phyloP scores from a whole-genome alignment of 371 early-diverging fungal genomes.

The Saksenaea oblongispora region DNA sequence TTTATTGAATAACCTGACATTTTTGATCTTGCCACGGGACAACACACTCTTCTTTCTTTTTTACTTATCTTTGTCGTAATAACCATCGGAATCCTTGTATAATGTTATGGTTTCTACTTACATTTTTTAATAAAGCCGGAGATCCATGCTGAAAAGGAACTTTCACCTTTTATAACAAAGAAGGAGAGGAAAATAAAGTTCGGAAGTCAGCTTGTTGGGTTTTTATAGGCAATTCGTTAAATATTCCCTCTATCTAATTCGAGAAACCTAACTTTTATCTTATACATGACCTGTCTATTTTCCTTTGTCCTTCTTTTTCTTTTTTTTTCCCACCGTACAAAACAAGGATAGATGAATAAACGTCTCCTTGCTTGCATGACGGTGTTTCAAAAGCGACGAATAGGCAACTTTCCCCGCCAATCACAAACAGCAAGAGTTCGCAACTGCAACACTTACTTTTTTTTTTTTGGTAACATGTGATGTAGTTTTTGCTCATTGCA shows the following conservation, averaged over 20 bases:
- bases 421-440: background rate
- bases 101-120: too few species aligned
- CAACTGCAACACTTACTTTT: background rate
- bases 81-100: too few species aligned
- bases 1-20: too few species aligned
- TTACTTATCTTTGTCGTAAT: too few species aligned
- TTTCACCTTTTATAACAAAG: background rate
- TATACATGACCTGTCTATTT: too few species aligned
- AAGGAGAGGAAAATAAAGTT: constrained; percentile 2
- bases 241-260: too few species aligned
- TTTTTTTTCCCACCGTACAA: background rate
- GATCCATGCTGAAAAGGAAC: background rate
- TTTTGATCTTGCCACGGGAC: too few species aligned
- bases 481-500: background rate
- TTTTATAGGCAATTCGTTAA: too few species aligned
- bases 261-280: too few species aligned
- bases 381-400: background rate
- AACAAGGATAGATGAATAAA: background rate
- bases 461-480: background rate
- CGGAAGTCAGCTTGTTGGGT: background rate
- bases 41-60: too few species aligned
- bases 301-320: background rate
- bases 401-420: background rate
- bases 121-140: background rate
- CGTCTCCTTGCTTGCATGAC: background rate